Base-by-base conservation (phyloP, 306 rosid species). In the Malus orientalis region DNA sequence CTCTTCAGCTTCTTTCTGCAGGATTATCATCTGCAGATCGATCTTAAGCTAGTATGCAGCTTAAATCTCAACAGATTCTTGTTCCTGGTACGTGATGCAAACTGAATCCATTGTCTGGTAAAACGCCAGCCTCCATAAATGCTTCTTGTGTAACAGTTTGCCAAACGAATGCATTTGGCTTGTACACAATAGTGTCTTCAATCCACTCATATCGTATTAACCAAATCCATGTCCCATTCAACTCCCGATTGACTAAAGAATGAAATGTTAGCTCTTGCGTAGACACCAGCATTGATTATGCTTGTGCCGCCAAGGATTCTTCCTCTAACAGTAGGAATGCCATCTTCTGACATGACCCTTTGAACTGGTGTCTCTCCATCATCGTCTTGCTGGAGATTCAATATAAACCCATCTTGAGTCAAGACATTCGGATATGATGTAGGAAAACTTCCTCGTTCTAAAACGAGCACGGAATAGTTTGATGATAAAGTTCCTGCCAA, bases 271-370 rank as follows among this genome's bases (percentile, higher is more conserved):
- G 74, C 85, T 40, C 79, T 71, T 2, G 81, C 57, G 45, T 67
- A 85, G 71, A 81, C 61, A 0, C 81, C 88, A 0, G 9, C 61
- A 13, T 78, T 81, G 67, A 79, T 51, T 79, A 72, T 76, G 74
- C 81, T 85, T 0, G 63, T 22, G 0, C 81, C 88, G 0, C 88
- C 88, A 0, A 81, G 75, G 6, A 85, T 33, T n/a, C 88, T 62
- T 1, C 81, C 88, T 61, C 79, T 33, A 2, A 70, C 14, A 29
- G 9, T 76, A 7, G 64, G 70, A 1, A 85, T 77, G 2, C 85
- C 88, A 0, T 85, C 84, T 25, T 23, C 74, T 0, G 88, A 79
- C 3, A 3, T 11, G 44, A 78, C 69, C 40, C 23, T 53, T 2
- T 78, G 69, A 23, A 57, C 76, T 1, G 80, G 76, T 14, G 67